Percentiles rank a stretch among this genome's conserved stretches.
Evolutionary conservation across 352 stramenopile species (phyloP).

Genomic region (Thalassiosira gravida): DNA sequence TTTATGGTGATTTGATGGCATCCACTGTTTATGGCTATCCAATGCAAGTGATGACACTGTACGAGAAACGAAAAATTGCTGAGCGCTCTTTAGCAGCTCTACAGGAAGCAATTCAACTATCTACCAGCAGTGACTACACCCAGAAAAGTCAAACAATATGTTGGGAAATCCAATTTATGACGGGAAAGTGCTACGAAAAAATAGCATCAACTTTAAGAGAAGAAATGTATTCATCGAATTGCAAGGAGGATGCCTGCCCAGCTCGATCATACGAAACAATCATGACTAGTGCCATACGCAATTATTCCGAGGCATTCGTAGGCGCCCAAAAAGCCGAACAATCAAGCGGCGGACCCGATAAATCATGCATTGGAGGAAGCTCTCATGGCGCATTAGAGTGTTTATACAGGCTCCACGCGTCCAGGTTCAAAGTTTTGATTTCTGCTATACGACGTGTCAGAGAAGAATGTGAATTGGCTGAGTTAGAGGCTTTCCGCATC

Average conservation of each 20-base stretch:
- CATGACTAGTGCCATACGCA: too few relatives aligned
- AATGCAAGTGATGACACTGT: slow-evolving; percentile 65
- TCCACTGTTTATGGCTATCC: slow-evolving; percentile 83
- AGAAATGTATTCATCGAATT: too few relatives aligned
- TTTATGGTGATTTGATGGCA: slow-evolving; percentile 75
- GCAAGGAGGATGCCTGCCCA: too few relatives aligned
- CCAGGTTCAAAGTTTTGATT: slow-evolving; percentile 80
- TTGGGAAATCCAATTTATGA: slow-evolving; percentile 81
- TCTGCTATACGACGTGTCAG: slow-evolving; percentile 46
- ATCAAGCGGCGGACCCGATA: slow-evolving; percentile 51
- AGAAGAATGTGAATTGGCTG: slow-evolving; percentile 52
- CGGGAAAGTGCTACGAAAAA: too few relatives aligned
- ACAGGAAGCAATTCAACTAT: slow-evolving; percentile 56
- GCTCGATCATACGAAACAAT: too few relatives aligned
- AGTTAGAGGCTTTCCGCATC: slow-evolving; percentile 74
- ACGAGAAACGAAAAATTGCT: slow-evolving; percentile 74
- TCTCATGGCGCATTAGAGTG: slow-evolving; percentile 78
- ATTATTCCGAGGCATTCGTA: slow-evolving; percentile 60
- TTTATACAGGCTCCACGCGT: slow-evolving; percentile 80
- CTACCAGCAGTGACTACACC: slow-evolving; percentile 43
- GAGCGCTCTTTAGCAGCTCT: slow-evolving; percentile 65
- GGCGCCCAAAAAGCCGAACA: slow-evolving; percentile 63
- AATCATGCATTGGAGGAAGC: slow-evolving; percentile 70
- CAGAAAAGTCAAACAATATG: slow-evolving; percentile 51
- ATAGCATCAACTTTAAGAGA: too few relatives aligned